Evolutionary conservation across 139 green algal species (phyloP).

Genomic region (Tetradesmus obliquus): DNA sequence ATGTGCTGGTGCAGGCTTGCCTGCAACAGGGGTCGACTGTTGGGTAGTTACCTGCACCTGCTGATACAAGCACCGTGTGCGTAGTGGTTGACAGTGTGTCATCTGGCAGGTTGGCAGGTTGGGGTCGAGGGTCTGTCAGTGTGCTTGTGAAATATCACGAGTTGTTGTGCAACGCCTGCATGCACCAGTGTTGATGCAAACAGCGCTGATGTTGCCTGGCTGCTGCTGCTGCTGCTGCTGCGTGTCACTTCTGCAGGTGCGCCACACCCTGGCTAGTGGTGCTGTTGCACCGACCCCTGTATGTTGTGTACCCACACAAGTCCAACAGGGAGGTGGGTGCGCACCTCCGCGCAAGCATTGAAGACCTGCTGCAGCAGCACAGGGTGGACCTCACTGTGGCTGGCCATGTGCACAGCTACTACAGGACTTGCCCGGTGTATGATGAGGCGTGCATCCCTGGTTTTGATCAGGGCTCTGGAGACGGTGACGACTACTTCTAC

Average conservation of each 20-base stretch:
- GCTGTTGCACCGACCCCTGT: constrained; percentile 83
- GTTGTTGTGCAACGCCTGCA: too few relatives aligned
- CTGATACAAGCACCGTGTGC: neutral
- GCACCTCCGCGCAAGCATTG: constrained; percentile 70
- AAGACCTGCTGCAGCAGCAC: constrained; percentile 69
- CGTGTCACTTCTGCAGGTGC: constrained; percentile 48
- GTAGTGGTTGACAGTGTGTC: neutral
- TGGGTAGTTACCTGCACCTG: neutral
- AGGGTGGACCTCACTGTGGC: constrained; percentile 74
- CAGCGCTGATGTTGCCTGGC: too few relatives aligned
- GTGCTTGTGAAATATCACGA: too few relatives aligned
- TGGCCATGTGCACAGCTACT: constrained; percentile 83
- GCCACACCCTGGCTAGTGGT: constrained; percentile 83
- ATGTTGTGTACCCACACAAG: constrained; percentile 87
- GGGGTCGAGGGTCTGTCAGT: too few relatives aligned
- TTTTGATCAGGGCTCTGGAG: neutral
- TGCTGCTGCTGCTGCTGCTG: too few relatives aligned
- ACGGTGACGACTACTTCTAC: neutral
- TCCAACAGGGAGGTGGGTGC: constrained; percentile 76
- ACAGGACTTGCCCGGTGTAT: constrained; percentile 73
- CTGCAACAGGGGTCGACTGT: too few relatives aligned
- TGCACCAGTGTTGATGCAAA: too few relatives aligned
- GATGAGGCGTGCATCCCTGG: neutral
- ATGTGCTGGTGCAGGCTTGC: too few relatives aligned
- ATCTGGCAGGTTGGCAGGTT: too few relatives aligned